These are phyloP conservation scores for Trametes punicea DNA, from an alignment of 768 basidiomycete genomes.

Conservation along the genomic window DNA sequence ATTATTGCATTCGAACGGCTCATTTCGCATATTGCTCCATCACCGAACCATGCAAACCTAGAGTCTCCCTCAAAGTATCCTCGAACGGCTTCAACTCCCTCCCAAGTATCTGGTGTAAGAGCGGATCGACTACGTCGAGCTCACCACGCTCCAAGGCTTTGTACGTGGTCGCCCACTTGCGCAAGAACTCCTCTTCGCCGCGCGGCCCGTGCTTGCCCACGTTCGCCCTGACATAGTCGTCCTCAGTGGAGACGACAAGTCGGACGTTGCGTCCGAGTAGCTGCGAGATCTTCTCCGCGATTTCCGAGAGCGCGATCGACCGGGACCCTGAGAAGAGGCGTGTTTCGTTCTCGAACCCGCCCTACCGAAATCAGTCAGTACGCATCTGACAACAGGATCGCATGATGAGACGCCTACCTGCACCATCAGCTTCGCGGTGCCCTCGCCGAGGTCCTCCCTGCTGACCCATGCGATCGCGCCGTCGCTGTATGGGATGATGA, in stretches of 20 bases:
- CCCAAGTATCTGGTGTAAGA: slow-evolving; percentile 29
- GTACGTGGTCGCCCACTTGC: slow-evolving; percentile 32
- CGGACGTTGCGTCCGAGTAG: slow-evolving; percentile 21
- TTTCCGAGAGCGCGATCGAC: slow-evolving; percentile 26
- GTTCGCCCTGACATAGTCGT: slow-evolving; percentile 28
- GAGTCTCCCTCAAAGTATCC: slow-evolving; percentile 25
- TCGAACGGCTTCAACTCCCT: slow-evolving; percentile 28
- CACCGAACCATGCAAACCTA: slow-evolving; percentile 8
- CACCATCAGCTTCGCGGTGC: slow-evolving; percentile 33
- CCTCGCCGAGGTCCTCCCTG: slow-evolving; percentile 36
- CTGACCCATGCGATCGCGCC: slow-evolving; percentile 36
- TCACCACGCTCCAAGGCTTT: slow-evolving; percentile 31
- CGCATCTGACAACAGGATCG: background rate
- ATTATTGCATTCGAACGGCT: background rate
- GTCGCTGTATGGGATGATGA: slow-evolving; percentile 31
- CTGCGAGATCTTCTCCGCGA: slow-evolving; percentile 24
- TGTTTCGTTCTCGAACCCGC: slow-evolving; percentile 29
- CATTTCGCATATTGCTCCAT: slow-evolving; percentile 25
- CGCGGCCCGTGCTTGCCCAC: slow-evolving; percentile 13
- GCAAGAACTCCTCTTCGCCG: slow-evolving; percentile 27
- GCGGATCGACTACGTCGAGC: slow-evolving; percentile 27
- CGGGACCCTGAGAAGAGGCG: slow-evolving; percentile 28
- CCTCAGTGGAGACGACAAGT: slow-evolving; percentile 23
- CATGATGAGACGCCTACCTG: slow-evolving; percentile 11
- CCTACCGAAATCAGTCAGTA: slow-evolving; percentile 1